Evolutionary conservation across 495 filamentous ascomycete species (phyloP), one percentile per base, ranked within the genome.

Genomic region (Aspergillus cristatus): DNA sequence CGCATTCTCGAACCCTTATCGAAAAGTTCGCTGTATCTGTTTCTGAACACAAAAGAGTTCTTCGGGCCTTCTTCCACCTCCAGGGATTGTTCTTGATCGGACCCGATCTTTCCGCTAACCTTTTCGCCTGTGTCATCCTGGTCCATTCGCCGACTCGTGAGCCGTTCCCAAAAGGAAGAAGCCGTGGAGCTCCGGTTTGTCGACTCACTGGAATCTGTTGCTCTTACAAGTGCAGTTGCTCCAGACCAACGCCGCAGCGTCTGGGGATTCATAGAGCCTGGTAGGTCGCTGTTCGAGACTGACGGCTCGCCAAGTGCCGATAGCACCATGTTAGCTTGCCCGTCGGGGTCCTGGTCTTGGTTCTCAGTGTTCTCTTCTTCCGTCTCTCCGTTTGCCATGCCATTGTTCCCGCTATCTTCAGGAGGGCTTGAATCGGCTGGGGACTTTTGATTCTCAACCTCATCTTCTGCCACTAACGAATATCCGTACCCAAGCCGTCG

Each of bases 401-500:
- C 33, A 5, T 17, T 15, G 7, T 29, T 32, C 6, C 26, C 34
- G 17, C n/a, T 17, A 2, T 33, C 35, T 14, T 18, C 0, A 28
- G 29, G 15, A 3, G 30, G 36, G 22, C n/a, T 14, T 18, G 14
- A 10, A 11, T 34, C 26, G 11, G 16, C 29, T 25, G 14, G 24
- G 6, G 32, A 35, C 33, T 18, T 11, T 3, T 34, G 24, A n/a
- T 46, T 36, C 7, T 28, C 38, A 1, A 41, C 40, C 6, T 58
- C 53, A 13, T 45, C 37, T 17, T 40, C 37, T 16, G 53, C 41
- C 4, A 70, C 59, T 16, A 59, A 29, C 12, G 45, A 55, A 36
- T 68, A 70, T 2, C 66, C 66, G 42, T 70, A 70, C 0, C 66
- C 66, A 28, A 62, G 41, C 12, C 66, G 61, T 32, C 55, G 55